Conservation (phyloP, 495 filamentous ascomycete species). For the Xeromyces bisporus region DNA sequence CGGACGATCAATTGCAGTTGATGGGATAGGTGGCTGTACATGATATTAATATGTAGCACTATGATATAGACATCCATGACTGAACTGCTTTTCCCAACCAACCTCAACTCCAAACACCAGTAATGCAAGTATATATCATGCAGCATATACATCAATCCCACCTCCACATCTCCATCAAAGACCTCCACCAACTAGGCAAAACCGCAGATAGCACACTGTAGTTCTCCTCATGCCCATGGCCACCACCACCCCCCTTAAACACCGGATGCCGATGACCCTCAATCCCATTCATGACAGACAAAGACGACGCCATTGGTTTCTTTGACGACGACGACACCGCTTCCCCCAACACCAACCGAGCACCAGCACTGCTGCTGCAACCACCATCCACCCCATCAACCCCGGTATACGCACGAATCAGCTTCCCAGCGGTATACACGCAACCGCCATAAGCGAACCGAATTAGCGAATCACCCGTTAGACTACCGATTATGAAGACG, state of each 20-base stretch:
- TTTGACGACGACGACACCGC: conserved; percentile 2
- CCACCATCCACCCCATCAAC: conserved; percentile 4
- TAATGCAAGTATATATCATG: too few species aligned
- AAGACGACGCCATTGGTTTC: conserved; percentile 9
- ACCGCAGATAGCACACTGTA: conserved; percentile 9
- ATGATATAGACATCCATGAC: too few species aligned
- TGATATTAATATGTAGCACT: too few species aligned
- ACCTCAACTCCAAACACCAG: too few species aligned
- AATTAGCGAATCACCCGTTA: conserved; percentile 49
- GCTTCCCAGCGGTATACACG: conserved; percentile 37
- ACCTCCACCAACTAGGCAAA: conserved; percentile 12
- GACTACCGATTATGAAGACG: conserved; percentile 45
- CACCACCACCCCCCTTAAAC: conserved; percentile 2
- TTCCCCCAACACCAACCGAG: too few species aligned
- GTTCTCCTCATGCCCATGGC: conserved; percentile 10
- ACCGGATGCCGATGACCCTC: conserved; percentile 26
- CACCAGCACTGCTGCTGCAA: conserved; percentile 2
- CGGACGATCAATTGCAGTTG: conserved; percentile 77
- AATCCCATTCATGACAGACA: conserved; percentile 25
- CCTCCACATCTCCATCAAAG: conserved; percentile 10
- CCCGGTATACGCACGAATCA: conserved; percentile 18
- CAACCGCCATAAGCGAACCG: conserved; percentile 48
- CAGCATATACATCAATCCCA: too few species aligned
- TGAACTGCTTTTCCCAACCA: too few species aligned
- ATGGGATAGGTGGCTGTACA: conserved; percentile 92